Base-by-base conservation (phyloP, 179 eudicot species). In the Camellia oleifera region DNA sequence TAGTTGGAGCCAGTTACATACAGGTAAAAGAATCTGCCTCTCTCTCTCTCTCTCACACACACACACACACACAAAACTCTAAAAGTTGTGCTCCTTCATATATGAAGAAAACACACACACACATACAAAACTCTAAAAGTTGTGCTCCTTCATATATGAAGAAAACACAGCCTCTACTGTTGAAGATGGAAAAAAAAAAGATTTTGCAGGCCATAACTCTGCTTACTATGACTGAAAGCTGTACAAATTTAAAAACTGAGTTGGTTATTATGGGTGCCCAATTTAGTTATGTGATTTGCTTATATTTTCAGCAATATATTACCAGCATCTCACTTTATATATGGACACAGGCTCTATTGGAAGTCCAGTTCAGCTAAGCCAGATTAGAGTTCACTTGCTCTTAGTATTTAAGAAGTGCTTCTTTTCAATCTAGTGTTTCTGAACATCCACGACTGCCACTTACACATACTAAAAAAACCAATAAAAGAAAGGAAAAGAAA, bases 1-100 rank as follows among this genome's bases (percentile, higher is more conserved):
- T 96, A 74, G 50, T 90, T 72, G 97, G 94, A 74, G 97, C 93
- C 69, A 96, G 83, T 84, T 96, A 96, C 88, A 96, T 96, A 77
- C 98, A 96, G 97, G 99, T 92, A 83, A 78, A 80, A 42, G 7
- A 48, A 48, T 3, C 62, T 13, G 20, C 3, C 57, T 46, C 23
- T n/a, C 42, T 54, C 75, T 0, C 40, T 12, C 57, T 48, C 46
- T 10, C 76, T 23, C 3, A 2, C 32, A 50, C 40, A 32, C 40
- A 32, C 40, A 32, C 40, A 32, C 40, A 32, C 40, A 32, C 57
- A 40, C 69, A 56, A 32, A 14, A 9, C 74, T 20, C n/a, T 20
- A 53, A 56, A 40, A 11, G 8, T 74, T 26, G 62, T 63, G 40
- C 23, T 68, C 57, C 61, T 54, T 50, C 58, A 65, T 61, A 10